Evolutionary conservation across 176 grass and related monocot species (phyloP).

Genomic region (Dendrocalamus sinicus): DNA sequence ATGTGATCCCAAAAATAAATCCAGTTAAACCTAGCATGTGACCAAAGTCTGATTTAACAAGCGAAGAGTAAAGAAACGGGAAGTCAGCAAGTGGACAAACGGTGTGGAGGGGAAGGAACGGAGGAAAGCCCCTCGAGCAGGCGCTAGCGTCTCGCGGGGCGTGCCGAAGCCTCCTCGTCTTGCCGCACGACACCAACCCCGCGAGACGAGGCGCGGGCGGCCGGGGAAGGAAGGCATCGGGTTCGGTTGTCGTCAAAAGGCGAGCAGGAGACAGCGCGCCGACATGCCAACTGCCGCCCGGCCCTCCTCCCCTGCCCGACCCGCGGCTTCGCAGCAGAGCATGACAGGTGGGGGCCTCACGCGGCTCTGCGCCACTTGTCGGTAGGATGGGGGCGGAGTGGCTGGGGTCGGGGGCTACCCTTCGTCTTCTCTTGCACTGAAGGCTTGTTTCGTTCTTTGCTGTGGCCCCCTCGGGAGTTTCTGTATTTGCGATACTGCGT

Average conservation of each 20-base stretch:
- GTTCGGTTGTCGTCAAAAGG: constrained; percentile 47
- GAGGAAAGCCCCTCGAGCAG: background rate
- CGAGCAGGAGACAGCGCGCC: constrained; percentile 54
- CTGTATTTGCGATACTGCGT: too few relatives aligned
- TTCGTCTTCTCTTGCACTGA: background rate
- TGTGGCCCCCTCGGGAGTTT: too few relatives aligned
- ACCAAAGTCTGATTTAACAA: too few relatives aligned
- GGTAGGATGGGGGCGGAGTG: background rate
- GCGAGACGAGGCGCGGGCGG: background rate
- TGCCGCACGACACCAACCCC: constrained; percentile 11
- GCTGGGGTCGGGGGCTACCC: too few relatives aligned
- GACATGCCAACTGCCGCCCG: constrained; percentile 42
- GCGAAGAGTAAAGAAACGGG: constrained; percentile 8
- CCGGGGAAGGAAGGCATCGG: constrained; percentile 30
- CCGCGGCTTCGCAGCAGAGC: too few relatives aligned
- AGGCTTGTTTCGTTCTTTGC: background rate
- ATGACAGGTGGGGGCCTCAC: background rate
- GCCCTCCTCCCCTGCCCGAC: background rate
- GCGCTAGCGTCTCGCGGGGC: background rate
- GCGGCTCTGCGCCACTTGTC: background rate
- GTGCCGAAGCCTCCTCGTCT: background rate
- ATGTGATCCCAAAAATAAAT: too few relatives aligned
- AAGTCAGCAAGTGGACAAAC: constrained; percentile 17
- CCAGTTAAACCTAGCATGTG: too few relatives aligned
- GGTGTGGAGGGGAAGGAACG: background rate